phyloP scores from a whole-genome alignment of 78 protist genomes.

The Isochrysis galbana region DNA sequence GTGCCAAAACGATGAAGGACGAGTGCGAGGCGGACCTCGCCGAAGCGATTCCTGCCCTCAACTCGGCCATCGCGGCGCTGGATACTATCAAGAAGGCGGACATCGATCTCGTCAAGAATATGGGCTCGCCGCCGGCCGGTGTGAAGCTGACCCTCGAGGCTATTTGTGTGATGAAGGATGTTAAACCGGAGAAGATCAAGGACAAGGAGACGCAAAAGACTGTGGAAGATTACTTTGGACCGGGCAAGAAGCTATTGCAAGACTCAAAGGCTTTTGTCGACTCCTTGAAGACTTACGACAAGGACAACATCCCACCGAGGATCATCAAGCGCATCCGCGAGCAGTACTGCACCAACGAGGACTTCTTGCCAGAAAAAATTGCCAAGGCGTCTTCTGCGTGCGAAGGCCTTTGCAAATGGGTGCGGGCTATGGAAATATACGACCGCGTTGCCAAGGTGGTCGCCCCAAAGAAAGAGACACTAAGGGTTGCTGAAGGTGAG shows the following conservation, averaged over 20 bases:
- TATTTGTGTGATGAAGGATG: conserved; percentile 66
- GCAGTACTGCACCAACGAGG: conserved; percentile 25
- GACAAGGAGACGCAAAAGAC: conserved; percentile 36
- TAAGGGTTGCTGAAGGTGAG: conserved; percentile 38
- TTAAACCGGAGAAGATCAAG: conserved; percentile 45
- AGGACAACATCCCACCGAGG: conserved; percentile 71
- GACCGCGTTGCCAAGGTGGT: conserved; percentile 49
- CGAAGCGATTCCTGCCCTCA: conserved; percentile 66
- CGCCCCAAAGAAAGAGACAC: conserved; percentile 37
- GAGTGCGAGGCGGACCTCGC: conserved; percentile 66
- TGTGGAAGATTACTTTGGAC: conserved; percentile 20
- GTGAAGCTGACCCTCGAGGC: conserved; percentile 73
- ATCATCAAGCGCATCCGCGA: conserved; percentile 49
- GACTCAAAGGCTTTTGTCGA: conserved; percentile 64
- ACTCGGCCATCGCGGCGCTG: conserved; percentile 67
- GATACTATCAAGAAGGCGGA: conserved; percentile 57
- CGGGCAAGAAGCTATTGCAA: conserved; percentile 46
- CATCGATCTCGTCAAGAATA: conserved; percentile 54
- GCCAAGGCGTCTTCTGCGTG: conserved; percentile 55
- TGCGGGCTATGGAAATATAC: conserved; percentile 62
- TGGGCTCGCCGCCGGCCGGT: conserved; percentile 82
- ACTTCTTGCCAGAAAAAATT: conserved; percentile 41
- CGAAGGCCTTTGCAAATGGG: conserved; percentile 73
- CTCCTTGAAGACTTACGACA: conserved; percentile 64
- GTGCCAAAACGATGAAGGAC: conserved; percentile 30